phyloP scores from a whole-genome alignment of 2,329 filamentous ascomycete species.

The Xylariaceae sp. region DNA sequence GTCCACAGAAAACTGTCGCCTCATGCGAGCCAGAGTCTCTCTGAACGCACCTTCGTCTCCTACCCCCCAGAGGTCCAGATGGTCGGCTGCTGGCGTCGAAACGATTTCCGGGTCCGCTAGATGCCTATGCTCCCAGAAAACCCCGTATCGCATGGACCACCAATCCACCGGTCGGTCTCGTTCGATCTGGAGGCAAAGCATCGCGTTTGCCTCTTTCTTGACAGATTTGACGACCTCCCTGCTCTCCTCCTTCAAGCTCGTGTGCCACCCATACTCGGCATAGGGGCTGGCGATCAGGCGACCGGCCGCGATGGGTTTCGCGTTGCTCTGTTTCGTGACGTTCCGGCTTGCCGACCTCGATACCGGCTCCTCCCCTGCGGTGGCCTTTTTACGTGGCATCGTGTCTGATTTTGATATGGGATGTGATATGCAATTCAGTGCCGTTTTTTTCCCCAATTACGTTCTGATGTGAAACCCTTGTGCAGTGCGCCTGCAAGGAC shows the following conservation, averaged over 20 bases:
- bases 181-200: conserved; percentile 17
- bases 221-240: conserved; percentile 10
- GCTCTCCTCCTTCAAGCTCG: conserved; percentile 7
- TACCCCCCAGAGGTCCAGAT: conserved; percentile 17
- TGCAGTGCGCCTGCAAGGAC: no score
- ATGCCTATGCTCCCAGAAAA: conserved; percentile 24
- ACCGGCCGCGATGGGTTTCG: conserved; percentile 13
- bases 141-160: conserved; percentile 12
- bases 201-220: conserved; percentile 9
- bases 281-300: conserved; percentile 15
- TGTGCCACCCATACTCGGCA: conserved; percentile 21
- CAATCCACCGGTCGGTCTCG: conserved; percentile 12
- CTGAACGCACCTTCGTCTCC: conserved; percentile 2
- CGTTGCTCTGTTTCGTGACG: background rate
- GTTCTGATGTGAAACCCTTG: no score
- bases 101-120: conserved; percentile 8
- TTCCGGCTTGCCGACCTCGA: background rate
- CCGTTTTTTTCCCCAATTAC: no score
- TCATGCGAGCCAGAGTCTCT: conserved; percentile 1
- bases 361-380: background rate
- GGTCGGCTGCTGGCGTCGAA: conserved; percentile 17
- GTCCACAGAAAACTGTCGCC: background rate
- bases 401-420: background rate
- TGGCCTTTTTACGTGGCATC: background rate
- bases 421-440: no score